These are phyloP conservation scores for Cladorrhinum sp. DNA, from an alignment of 2,329 filamentous ascomycete species.

Conservation along the genomic window DNA sequence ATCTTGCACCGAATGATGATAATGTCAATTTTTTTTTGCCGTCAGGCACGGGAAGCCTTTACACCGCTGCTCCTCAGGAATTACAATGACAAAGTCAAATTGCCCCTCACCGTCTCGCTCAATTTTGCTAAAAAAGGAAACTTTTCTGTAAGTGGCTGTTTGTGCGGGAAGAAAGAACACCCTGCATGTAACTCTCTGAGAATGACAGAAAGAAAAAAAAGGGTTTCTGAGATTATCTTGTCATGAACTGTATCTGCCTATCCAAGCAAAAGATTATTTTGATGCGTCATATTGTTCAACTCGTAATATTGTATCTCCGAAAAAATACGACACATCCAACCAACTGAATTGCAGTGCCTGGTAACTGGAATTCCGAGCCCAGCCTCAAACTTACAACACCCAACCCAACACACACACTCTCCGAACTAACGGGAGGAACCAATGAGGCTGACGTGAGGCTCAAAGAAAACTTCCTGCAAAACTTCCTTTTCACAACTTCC, in stretches of 20 bases:
- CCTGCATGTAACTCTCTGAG: not conserved
- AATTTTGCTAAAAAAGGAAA: conserved; percentile 3
- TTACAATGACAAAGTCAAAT: not conserved
- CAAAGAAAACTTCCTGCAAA: too few relatives aligned
- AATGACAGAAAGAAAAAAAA: not conserved
- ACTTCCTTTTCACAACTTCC: too few relatives aligned
- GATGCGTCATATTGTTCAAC: not conserved
- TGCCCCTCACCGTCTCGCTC: too few relatives aligned
- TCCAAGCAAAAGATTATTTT: not conserved
- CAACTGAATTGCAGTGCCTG: too few relatives aligned
- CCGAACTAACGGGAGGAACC: too few relatives aligned
- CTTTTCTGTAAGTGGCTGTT: conserved; percentile 4
- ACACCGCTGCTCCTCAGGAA: not conserved
- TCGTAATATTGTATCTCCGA: too few relatives aligned
- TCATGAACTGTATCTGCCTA: not conserved
- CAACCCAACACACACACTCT: too few relatives aligned
- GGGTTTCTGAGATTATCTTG: not conserved
- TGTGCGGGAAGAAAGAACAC: not conserved
- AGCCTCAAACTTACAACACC: too few relatives aligned
- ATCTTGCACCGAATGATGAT: not conserved
- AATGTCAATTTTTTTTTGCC: not conserved
- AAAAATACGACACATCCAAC: too few relatives aligned
- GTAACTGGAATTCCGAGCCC: too few relatives aligned
- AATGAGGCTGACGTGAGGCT: too few relatives aligned
- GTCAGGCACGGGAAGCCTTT: not conserved